A percentile compares a stretch with the other conserved stretches of the same genome.
These are phyloP conservation scores for Capsella rubella DNA, from an alignment of 441 rosid genomes.

Conservation along the genomic window DNA sequence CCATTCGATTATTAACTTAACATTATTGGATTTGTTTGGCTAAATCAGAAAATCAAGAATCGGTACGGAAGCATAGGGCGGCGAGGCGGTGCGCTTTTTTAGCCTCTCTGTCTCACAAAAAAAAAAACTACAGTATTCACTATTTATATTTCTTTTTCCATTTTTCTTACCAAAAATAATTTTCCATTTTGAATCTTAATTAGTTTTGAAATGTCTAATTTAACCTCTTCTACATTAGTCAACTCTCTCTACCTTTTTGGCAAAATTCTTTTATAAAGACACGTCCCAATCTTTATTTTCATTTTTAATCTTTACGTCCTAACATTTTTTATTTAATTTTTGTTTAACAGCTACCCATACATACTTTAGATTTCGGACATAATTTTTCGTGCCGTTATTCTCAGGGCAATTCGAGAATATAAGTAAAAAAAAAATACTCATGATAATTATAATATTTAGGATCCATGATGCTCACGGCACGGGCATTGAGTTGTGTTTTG, in stretches of 20 bases:
- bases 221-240: conserved; percentile 35
- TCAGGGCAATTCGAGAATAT: conserved; percentile 28
- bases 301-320: neutral
- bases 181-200: conserved; percentile 15
- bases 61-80: conserved; percentile 43
- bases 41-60: conserved; percentile 13
- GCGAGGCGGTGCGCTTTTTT: conserved; percentile 40
- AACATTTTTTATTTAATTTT: neutral
- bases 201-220: conserved; percentile 13
- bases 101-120: conserved; percentile 34
- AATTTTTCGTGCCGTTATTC: conserved; percentile 36
- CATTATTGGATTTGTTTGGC: conserved; percentile 12
- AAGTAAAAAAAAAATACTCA: neutral
- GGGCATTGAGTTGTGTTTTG: conserved; percentile 40
- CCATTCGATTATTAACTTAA: conserved; percentile 24
- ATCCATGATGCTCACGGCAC: conserved; percentile 47
- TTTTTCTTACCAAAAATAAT: no score
- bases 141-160: neutral
- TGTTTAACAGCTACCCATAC: conserved; percentile 23
- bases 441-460: conserved; percentile 24
- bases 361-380: conserved; percentile 6
- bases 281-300: conserved; percentile 27
- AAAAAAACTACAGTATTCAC: conserved; percentile 6
- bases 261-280: neutral
- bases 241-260: conserved; percentile 37